Conservation (phyloP, 495 filamentous ascomycete genomes). For the Trichoderma virens region DNA sequence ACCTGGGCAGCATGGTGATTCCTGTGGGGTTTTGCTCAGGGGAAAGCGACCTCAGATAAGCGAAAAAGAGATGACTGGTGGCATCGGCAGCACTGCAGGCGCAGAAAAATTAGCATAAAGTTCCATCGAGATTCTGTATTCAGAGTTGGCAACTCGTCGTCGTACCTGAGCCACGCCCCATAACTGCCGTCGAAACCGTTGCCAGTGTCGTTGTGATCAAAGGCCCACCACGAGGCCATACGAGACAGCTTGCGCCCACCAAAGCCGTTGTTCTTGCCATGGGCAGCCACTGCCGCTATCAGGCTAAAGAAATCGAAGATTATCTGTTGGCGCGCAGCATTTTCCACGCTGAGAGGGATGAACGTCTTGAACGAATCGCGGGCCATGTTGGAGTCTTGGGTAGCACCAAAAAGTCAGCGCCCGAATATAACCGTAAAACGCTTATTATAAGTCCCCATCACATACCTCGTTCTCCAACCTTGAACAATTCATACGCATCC, state of each 20-base stretch:
- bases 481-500: slow-evolving; percentile 95
- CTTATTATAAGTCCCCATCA: not conserved
- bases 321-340: slow-evolving; percentile 74
- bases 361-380: slow-evolving; percentile 93
- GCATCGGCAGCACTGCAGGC: slow-evolving; percentile 77
- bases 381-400: slow-evolving; percentile 79
- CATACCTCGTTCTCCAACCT: slow-evolving; percentile 85
- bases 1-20: slow-evolving; percentile 79
- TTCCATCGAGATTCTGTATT: not conserved
- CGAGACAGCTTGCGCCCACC: slow-evolving; percentile 90
- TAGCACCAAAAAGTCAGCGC: slow-evolving; percentile 12
- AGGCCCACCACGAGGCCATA: slow-evolving; percentile 98
- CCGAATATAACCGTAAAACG: not conserved
- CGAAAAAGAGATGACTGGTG: slow-evolving; percentile 94
- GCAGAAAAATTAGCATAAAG: slow-evolving; percentile 22
- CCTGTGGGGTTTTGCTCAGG: slow-evolving; percentile 66
- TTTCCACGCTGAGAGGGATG: slow-evolving; percentile 89
- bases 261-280: slow-evolving; percentile 88
- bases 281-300: slow-evolving; percentile 66
- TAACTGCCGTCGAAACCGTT: slow-evolving; percentile 97
- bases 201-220: slow-evolving; percentile 75
- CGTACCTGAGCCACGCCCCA: slow-evolving; percentile 60
- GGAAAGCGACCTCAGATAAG: slow-evolving; percentile 83
- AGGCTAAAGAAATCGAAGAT: slow-evolving; percentile 97
- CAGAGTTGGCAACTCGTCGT: not conserved